These are phyloP conservation scores for Kwoniella sp. DNA, from an alignment of 768 basidiomycete genomes.

Conservation along the genomic window DNA sequence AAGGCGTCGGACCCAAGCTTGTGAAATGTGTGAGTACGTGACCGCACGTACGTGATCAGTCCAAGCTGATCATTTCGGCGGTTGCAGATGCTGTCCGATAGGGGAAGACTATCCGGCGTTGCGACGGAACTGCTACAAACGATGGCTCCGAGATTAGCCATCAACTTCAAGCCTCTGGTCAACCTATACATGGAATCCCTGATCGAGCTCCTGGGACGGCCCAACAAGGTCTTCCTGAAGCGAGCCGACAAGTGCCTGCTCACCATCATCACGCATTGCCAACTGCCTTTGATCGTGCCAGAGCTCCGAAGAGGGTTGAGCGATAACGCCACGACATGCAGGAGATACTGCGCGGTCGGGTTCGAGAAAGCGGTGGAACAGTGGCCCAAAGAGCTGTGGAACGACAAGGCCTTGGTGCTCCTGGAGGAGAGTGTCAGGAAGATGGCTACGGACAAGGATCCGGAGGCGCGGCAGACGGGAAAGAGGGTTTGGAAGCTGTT, in stretches of 20 bases:
- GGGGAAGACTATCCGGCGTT: conserved; percentile 46
- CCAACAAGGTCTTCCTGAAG: conserved; percentile 53
- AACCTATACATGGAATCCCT: conserved; percentile 50
- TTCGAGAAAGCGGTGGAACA: conserved; percentile 37
- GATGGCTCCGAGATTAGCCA: conserved; percentile 49
- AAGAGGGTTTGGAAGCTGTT: conserved; percentile 51
- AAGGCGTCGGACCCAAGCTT: conserved; percentile 41
- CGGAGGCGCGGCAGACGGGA: conserved; percentile 47
- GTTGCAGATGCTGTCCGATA: conserved; percentile 46
- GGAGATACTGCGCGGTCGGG: conserved; percentile 35
- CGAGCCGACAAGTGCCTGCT: conserved; percentile 49
- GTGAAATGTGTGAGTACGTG: conserved; percentile 49
- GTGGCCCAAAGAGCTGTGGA: conserved; percentile 41
- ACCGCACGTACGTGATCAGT: too few species aligned
- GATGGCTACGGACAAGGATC: conserved; percentile 51
- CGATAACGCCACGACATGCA: conserved; percentile 46
- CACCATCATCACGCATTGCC: conserved; percentile 50
- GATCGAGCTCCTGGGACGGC: conserved; percentile 50
- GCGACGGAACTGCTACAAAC: conserved; percentile 50
- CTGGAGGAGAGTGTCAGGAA: conserved; percentile 49
- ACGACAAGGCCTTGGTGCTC: conserved; percentile 34
- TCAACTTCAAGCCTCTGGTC: conserved; percentile 48
- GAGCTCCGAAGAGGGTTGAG: conserved; percentile 43
- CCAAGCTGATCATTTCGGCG: not conserved
- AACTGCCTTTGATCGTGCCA: conserved; percentile 43